Conservation (phyloP, 108 stramenopile species). For the Skeletonema grethae region DNA sequence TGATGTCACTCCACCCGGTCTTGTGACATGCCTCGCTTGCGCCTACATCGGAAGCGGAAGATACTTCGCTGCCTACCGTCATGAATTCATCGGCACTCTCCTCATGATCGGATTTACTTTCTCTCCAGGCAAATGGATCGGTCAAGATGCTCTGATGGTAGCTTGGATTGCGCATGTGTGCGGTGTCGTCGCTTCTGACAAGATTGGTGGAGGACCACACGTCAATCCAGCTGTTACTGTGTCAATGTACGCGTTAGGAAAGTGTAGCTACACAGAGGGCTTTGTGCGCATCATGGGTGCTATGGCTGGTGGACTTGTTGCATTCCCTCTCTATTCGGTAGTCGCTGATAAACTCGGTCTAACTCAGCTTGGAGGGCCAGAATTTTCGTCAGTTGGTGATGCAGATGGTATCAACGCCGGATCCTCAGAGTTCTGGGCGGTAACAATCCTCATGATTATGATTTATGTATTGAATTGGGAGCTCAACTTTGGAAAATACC, state of each 20-base stretch:
- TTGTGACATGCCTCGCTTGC: conserved; percentile 56
- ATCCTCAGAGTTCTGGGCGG: conserved; percentile 75
- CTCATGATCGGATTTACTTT: conserved; percentile 88
- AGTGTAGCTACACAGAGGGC: conserved; percentile 76
- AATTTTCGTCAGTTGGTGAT: conserved; percentile 63
- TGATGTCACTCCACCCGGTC: conserved; percentile 68
- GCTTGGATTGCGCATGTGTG: conserved; percentile 77
- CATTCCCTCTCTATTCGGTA: conserved; percentile 77
- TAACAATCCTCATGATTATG: conserved; percentile 67
- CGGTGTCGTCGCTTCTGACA: conserved; percentile 84
- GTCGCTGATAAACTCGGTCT: conserved; percentile 57
- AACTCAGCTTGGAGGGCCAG: conserved; percentile 84
- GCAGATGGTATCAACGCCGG: conserved; percentile 62
- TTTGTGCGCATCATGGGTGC: conserved; percentile 78
- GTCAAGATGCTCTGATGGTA: conserved; percentile 48
- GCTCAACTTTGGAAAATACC: conserved; percentile 81
- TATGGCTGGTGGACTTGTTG: conserved; percentile 83
- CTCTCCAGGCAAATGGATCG: conserved; percentile 89
- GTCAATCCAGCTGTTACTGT: conserved; percentile 83
- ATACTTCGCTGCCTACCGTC: conserved; percentile 57
- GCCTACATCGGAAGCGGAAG: conserved; percentile 66
- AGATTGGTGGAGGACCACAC: conserved; percentile 70
- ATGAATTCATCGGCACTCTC: conserved; percentile 81
- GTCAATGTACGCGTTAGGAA: conserved; percentile 77
- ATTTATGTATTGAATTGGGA: conserved; percentile 89